Evolutionary conservation across 2,329 filamentous ascomycete species (phyloP).

Genomic region (Beauveria sp.): DNA sequence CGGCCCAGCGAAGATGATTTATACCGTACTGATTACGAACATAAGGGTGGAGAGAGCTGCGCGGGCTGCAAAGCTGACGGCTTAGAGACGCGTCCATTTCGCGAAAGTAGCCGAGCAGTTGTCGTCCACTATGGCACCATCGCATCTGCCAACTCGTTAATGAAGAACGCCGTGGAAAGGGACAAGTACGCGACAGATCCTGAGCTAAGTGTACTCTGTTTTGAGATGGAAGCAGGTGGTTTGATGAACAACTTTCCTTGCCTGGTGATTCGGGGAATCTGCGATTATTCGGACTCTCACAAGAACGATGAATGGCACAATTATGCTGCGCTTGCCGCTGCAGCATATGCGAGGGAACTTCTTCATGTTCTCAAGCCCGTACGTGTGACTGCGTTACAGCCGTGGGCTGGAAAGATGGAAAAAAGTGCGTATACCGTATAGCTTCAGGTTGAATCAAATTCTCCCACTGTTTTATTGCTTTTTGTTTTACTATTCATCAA

Average conservation of each 20-base stretch:
- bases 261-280: slow-evolving; percentile 28
- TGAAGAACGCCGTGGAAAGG: background rate
- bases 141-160: background rate
- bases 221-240: slow-evolving; percentile 23
- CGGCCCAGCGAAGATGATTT: background rate
- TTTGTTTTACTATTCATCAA: no score
- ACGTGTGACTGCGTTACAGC: background rate
- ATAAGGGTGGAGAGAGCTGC: background rate
- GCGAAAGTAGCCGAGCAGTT: background rate
- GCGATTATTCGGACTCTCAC: slow-evolving; percentile 30
- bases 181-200: background rate
- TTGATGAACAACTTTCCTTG: slow-evolving; percentile 20
- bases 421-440: background rate
- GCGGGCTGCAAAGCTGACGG: background rate
- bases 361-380: background rate
- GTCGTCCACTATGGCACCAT: slow-evolving; percentile 9
- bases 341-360: slow-evolving; percentile 15
- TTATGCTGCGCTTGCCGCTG: slow-evolving; percentile 26
- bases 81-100: background rate
- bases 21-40: background rate
- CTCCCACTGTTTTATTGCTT: no score
- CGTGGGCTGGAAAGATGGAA: background rate
- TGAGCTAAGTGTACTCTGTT: slow-evolving; percentile 8
- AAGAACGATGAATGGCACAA: slow-evolving; percentile 29
- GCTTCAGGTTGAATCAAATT: background rate